These are phyloP conservation scores for Geoglossum cookeanum DNA, from an alignment of 2,329 filamentous ascomycete species.

Conservation along the genomic window DNA sequence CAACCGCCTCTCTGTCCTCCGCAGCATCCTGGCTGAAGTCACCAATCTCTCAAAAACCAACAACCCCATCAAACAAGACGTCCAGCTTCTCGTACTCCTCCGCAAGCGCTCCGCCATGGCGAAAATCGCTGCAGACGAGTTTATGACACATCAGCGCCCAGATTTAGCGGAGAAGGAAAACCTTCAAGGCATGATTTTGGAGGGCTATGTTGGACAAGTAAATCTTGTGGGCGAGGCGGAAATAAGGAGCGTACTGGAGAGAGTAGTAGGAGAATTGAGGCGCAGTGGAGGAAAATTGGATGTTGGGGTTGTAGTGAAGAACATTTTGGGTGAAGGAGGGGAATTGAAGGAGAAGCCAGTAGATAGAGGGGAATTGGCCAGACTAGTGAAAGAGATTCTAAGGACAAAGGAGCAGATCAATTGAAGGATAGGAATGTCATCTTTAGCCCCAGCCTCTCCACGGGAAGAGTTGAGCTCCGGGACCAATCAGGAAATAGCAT, in stretches of 20 bases:
- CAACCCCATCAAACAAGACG: conserved; percentile 26
- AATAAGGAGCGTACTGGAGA: conserved; percentile 19
- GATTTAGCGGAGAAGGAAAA: conserved; percentile 28
- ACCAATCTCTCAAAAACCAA: conserved; percentile 29
- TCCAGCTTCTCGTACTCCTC: conserved; percentile 26
- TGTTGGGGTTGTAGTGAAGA: conserved; percentile 23
- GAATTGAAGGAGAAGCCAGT: conserved; percentile 25
- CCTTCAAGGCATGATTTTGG: conserved; percentile 23
- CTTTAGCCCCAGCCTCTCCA: not conserved
- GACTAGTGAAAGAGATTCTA: conserved; percentile 21
- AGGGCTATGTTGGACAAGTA: conserved; percentile 25
- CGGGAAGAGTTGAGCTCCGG: no score
- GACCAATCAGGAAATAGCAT: no score
- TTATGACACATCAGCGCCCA: conserved; percentile 20
- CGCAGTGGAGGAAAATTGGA: conserved; percentile 19
- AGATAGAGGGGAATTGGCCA: conserved; percentile 23
- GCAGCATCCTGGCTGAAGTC: conserved; percentile 28
- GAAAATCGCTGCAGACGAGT: conserved; percentile 23
- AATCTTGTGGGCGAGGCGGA: conserved; percentile 23
- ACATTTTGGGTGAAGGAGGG: conserved; percentile 23
- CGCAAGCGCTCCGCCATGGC: conserved; percentile 23
- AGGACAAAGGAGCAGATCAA: conserved; percentile 6
- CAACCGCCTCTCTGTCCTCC: conserved; percentile 23
- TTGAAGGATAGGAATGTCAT: not conserved
- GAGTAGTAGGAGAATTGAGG: conserved; percentile 19